Base-by-base conservation (phyloP, 495 filamentous ascomycete species). In the Talaromyces nanjingensis region DNA sequence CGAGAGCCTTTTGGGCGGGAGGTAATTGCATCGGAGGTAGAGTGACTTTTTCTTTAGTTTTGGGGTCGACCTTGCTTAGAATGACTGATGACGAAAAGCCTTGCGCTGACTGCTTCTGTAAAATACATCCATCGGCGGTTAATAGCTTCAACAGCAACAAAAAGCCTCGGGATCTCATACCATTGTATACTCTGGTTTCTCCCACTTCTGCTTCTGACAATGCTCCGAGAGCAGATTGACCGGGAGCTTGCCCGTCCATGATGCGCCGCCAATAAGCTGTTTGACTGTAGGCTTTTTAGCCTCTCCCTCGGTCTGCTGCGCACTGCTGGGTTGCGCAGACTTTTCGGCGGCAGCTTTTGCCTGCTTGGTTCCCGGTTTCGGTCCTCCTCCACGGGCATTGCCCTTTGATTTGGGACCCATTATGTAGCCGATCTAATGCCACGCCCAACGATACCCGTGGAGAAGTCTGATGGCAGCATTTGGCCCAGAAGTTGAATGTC, bases 161-260 rank as follows among this genome's bases (percentile, higher is more conserved):
- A 8, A 33, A 24, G 24, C 24, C 27, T 29, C 1, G 22, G n/a
- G 3, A 1, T 24, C 6, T 18, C 63, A 18, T 74, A 86, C 85
- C 86, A 89, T 92, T 67, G 84, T 85, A 74, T 96, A 98, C 69
- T 97, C 93, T 1, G 93, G 94, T 70, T 88, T 94, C 66, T 90
- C 88, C 94, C 94, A 98, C 70, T 90, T 91, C 75, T 93, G 89
- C 76, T 92, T 93, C 73, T 96, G 91, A 70, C 91, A 96, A 77
- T 96, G 91, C 81, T 98, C 94, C 18, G 89, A 88, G 62, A 98
- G 86, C 71, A 98, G 81, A 71, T 93, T 94, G 60, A 96, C 89
- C 3, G 94, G 94, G 42, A 98, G 76, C 73, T 98, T 98, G 39
- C 94, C 94, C 0, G 94, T 98, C 96, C 96, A 98, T 71, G 92